These are phyloP conservation scores for Planoprotostelium fungivorum DNA, from an alignment of 78 protist species.

Conservation along the genomic window DNA sequence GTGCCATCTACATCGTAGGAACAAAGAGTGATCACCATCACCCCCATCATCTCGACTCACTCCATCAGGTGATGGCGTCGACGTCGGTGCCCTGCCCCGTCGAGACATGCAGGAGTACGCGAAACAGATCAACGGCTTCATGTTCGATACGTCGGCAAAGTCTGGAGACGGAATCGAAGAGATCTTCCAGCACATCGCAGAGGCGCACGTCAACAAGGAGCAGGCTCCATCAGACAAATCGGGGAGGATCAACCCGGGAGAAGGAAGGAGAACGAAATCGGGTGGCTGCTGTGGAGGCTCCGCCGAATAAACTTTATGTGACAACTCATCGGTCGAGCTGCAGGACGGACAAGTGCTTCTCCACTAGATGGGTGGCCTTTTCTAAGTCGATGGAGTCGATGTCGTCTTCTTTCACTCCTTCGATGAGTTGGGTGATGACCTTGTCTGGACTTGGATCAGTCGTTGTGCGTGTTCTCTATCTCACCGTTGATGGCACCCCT, in stretches of 20 bases:
- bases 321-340: not conserved
- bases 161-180: not conserved
- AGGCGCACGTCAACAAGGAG: not conserved
- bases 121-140: not conserved
- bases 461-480: not conserved
- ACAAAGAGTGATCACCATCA: not conserved
- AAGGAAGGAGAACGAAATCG: not conserved
- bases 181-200: not conserved
- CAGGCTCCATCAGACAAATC: not conserved
- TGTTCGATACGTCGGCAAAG: not conserved
- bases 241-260: not conserved
- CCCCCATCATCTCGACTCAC: not conserved
- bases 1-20: constrained; percentile 3
- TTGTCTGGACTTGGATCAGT: not conserved
- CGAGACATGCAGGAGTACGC: not conserved
- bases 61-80: not conserved
- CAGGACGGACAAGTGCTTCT: not conserved
- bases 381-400: not conserved
- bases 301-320: too few relatives aligned
- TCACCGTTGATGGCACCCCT: constrained; percentile 22
- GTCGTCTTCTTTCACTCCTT: not conserved
- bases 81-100: not conserved
- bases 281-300: not conserved
- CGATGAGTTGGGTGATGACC: not conserved
- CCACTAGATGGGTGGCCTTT: not conserved